Percentiles rank a stretch among this genome's conserved stretches.
These are phyloP conservation scores for Coriolopsis trogii DNA, from an alignment of 1,284 basidiomycete species.

Conservation along the genomic window DNA sequence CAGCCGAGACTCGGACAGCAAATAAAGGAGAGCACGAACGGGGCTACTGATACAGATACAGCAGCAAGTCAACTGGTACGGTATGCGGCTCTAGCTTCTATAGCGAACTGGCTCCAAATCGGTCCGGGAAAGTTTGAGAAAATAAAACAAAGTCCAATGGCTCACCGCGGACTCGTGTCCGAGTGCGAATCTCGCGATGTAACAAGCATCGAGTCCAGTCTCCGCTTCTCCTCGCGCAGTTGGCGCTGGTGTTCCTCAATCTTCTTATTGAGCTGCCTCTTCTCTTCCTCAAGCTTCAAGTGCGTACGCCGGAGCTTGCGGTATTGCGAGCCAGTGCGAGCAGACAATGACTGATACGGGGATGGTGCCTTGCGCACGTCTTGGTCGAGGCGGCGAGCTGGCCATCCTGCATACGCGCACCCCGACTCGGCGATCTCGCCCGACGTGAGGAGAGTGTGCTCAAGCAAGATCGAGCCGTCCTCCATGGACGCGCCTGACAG, in stretches of 20 bases:
- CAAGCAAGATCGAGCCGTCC: slow-evolving; percentile 47
- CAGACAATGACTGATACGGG: slow-evolving; percentile 11
- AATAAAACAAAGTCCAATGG: too few species aligned
- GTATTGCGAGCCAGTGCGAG: slow-evolving; percentile 15
- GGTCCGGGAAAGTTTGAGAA: too few species aligned
- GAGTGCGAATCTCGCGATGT: slow-evolving; percentile 6
- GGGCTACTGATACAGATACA: too few species aligned
- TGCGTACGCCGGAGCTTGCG: slow-evolving; percentile 19
- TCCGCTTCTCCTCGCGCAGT: slow-evolving; percentile 16
- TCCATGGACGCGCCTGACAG: slow-evolving; percentile 54
- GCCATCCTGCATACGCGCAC: slow-evolving; percentile 46
- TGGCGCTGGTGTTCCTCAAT: slow-evolving; percentile 18
- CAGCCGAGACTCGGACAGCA: too few species aligned
- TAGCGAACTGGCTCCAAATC: too few species aligned
- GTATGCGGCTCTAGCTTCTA: too few species aligned
- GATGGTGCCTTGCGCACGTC: slow-evolving; percentile 13
- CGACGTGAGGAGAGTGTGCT: slow-evolving; percentile 50
- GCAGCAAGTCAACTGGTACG: too few species aligned
- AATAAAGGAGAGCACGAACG: too few species aligned
- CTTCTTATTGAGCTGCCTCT: slow-evolving; percentile 15
- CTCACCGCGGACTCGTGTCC: background rate
- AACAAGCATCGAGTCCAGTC: slow-evolving; percentile 18
- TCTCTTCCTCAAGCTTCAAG: slow-evolving; percentile 18
- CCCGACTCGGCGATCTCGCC: slow-evolving; percentile 49
- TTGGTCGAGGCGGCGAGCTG: slow-evolving; percentile 32